A percentile compares a stretch with the other conserved stretches of the same genome.
phyloP scores from a whole-genome alignment of 108 stramenopile species.

The Nannochloropsis granulata region DNA sequence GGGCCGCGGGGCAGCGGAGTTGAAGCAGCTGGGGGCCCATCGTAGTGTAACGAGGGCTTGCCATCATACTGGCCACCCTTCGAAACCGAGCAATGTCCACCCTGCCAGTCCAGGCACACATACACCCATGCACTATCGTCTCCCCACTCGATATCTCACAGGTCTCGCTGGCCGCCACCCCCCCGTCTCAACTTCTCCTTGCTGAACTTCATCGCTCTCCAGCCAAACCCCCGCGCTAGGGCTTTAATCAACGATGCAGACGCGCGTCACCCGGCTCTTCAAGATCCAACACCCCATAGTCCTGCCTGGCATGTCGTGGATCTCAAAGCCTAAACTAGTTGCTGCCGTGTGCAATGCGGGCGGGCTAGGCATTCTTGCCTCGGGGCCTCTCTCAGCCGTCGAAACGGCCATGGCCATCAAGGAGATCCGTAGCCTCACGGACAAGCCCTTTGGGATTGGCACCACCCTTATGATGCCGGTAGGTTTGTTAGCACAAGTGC shows the following conservation, averaged over 20 bases:
- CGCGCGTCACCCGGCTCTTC: background rate
- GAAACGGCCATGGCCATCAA: slow-evolving; percentile 53
- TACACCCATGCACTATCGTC: no score
- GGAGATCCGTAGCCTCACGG: slow-evolving; percentile 46
- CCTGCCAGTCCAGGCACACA: no score
- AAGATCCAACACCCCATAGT: slow-evolving; percentile 49
- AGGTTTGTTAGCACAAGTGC: background rate
- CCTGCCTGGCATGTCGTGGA: slow-evolving; percentile 68
- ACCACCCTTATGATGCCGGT: slow-evolving; percentile 62
- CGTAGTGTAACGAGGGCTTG: no score
- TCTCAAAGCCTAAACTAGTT: slow-evolving; percentile 53
- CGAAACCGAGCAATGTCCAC: no score
- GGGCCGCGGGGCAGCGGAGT: no score
- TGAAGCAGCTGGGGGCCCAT: no score
- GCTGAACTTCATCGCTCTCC: no score
- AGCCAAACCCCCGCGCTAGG: no score
- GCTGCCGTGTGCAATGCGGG: slow-evolving; percentile 76
- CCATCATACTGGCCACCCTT: no score
- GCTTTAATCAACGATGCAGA: background rate
- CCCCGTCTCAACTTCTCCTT: no score
- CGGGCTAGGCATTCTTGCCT: slow-evolving; percentile 57
- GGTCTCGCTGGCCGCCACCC: no score
- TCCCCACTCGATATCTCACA: no score
- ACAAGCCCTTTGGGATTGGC: slow-evolving; percentile 62
- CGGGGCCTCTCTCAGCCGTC: slow-evolving; percentile 54